Conservation (phyloP, 148 eudicot species). For the Chenopodium berlandieri region DNA sequence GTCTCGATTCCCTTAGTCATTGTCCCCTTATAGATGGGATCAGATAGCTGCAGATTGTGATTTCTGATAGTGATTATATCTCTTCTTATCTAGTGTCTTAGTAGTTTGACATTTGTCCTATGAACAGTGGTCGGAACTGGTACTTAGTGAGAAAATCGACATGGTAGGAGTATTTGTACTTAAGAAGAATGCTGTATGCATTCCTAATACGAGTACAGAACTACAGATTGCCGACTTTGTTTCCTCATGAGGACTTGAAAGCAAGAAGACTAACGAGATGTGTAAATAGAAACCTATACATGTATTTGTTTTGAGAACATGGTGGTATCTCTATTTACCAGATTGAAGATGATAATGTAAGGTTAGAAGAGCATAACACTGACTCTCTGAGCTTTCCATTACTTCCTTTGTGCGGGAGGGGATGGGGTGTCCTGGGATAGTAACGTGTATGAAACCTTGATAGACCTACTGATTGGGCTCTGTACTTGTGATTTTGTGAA, state of each 20-base stretch:
- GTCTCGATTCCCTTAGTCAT: neutral
- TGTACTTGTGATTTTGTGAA: no score
- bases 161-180: neutral
- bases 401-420: no score
- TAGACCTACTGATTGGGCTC: no score
- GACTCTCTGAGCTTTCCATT: no score
- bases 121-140: neutral
- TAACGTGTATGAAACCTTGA: no score
- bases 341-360: no score
- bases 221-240: neutral
- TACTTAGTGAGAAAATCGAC: neutral
- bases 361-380: no score
- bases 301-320: neutral
- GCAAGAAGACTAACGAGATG: neutral
- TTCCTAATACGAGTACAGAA: neutral
- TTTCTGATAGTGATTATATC: neutral
- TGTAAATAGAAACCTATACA: neutral
- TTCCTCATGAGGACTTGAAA: neutral
- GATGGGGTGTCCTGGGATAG: no score
- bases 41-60: neutral
- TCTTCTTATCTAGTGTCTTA: neutral
- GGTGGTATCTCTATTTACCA: neutral
- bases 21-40: neutral
- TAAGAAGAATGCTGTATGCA: neutral
- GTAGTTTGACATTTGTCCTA: neutral